Base-by-base conservation (phyloP, 139 green algal species). In the Dunaliella sp. region DNA sequence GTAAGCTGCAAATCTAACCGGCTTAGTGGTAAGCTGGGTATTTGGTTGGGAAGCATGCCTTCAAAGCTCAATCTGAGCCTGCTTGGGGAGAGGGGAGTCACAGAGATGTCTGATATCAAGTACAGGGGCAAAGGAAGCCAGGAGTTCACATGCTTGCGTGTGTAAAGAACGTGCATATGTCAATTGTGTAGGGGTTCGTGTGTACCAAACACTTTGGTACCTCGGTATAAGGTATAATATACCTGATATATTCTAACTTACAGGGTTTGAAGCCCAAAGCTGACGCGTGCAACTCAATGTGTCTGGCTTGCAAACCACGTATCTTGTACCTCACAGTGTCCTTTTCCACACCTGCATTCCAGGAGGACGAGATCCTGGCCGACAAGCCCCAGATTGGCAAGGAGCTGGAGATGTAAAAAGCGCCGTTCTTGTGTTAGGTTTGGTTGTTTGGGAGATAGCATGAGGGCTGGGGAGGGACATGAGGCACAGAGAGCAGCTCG, bases 351-450 rank as follows among this genome's bases (percentile, higher is more conserved):
- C n/a, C n/a, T 82, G 32, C 79, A 33, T 76, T 81, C 34, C 73
- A 90, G 87, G 89, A 92, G 89, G 89, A 92, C 84, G 89, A 92
- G 87, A 59, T 35, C 36, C 73, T 85, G 72, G 33, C 73, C 34
- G 85, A 89, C 77, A 91, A 91, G 88, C 85, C 88, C 3, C 87
- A 86, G 37, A 36, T 89, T 80, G 85, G 88, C 88, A 88, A 88
- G 88, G 88, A 91, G 85, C 21, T 58, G 28, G 88, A 90, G 48
- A 37, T 90, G 88, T 88, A 87, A 84, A 26, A 26, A 7, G 16
- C 16, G 7, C 16, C 48, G 7, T 65, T 16, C 48, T 65, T 26
- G 48, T 65, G 48, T 26, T 7, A 65, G 48, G 7, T 65, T 65
- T 65, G 48, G 48, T 7, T 65, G 48, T 7, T 65, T 7, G 7